phyloP scores from a whole-genome alignment of 352 stramenopile species.

The Globisporangium paroecandrum region DNA sequence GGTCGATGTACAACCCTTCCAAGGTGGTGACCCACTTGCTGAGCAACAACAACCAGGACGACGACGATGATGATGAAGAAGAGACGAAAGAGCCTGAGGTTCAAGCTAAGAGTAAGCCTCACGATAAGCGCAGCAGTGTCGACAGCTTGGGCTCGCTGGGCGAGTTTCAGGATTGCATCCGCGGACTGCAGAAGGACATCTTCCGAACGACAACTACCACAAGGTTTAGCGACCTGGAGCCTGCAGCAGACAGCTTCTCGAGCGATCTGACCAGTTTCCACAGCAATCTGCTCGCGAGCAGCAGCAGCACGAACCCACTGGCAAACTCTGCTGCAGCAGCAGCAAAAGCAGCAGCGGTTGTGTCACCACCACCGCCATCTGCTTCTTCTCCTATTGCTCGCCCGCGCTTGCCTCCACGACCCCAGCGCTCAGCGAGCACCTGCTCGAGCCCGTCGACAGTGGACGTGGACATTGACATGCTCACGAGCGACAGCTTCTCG shows the following conservation, averaged over 20 bases:
- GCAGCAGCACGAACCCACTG: slow-evolving; percentile 1
- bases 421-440: slow-evolving; percentile 8
- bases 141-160: slow-evolving; percentile 22
- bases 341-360: not conserved
- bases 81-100: not conserved
- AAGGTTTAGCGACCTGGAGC: slow-evolving; percentile 11
- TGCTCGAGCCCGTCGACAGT: slow-evolving; percentile 23
- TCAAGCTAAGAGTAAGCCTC: not conserved
- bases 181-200: slow-evolving; percentile 50
- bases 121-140: slow-evolving; percentile 20
- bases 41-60: not conserved
- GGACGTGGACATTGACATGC: slow-evolving; percentile 53
- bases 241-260: slow-evolving; percentile 7
- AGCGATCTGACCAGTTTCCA: slow-evolving; percentile 12
- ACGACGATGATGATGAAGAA: slow-evolving; percentile 4
- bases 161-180: slow-evolving; percentile 49
- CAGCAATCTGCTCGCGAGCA: slow-evolving; percentile 7
- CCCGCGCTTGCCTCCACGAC: not conserved
- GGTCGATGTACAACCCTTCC: slow-evolving; percentile 10
- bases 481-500: slow-evolving; percentile 51
- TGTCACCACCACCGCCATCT: not conserved
- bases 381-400: not conserved
- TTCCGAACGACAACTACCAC: slow-evolving; percentile 29
- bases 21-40: slow-evolving; percentile 19
- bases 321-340: not conserved